Percentiles rank a stretch among this genome's conserved stretches.
These are phyloP conservation scores for Neoarthrinium moseri DNA, from an alignment of 2,329 filamentous ascomycete species.

Conservation along the genomic window DNA sequence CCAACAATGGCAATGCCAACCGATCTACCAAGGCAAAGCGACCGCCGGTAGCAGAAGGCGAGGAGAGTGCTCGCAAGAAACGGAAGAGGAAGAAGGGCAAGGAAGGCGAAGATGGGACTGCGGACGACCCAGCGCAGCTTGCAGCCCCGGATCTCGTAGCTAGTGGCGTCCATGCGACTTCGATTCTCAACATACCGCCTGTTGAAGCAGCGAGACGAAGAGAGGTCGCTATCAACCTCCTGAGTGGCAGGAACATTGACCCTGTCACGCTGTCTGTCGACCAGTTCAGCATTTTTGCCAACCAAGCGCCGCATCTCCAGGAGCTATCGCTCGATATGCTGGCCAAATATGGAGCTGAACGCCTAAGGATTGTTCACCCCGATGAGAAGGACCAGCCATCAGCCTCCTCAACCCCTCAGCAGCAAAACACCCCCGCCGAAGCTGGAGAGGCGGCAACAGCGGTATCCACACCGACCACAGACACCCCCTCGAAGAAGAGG, in stretches of 20 bases:
- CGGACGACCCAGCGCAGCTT: not conserved
- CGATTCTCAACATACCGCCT: slow-evolving; percentile 39
- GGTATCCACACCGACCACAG: slow-evolving; percentile 12
- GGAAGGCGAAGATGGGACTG: slow-evolving; percentile 16
- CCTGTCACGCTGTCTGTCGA: slow-evolving; percentile 51
- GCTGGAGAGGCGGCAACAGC: slow-evolving; percentile 7
- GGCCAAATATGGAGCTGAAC: slow-evolving; percentile 55
- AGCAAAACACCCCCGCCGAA: slow-evolving; percentile 14
- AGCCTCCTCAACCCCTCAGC: slow-evolving; percentile 20
- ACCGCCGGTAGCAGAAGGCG: slow-evolving; percentile 22
- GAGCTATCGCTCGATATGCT: slow-evolving; percentile 55
- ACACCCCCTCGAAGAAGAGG: slow-evolving; percentile 25
- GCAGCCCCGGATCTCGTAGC: slow-evolving; percentile 14
- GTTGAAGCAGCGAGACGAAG: slow-evolving; percentile 50
- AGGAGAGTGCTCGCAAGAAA: slow-evolving; percentile 24
- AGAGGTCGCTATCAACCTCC: slow-evolving; percentile 46
- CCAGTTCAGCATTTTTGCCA: slow-evolving; percentile 59
- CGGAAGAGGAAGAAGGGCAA: slow-evolving; percentile 24
- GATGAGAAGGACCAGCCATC: slow-evolving; percentile 32
- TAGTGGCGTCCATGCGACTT: slow-evolving; percentile 17
- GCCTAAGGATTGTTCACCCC: slow-evolving; percentile 56
- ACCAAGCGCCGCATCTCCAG: slow-evolving; percentile 57
- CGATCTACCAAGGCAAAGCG: slow-evolving; percentile 20
- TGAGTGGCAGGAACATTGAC: slow-evolving; percentile 47
- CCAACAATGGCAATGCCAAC: slow-evolving; percentile 13